These are phyloP conservation scores for Grammothele lineata DNA, from an alignment of 768 basidiomycete genomes.

Conservation along the genomic window DNA sequence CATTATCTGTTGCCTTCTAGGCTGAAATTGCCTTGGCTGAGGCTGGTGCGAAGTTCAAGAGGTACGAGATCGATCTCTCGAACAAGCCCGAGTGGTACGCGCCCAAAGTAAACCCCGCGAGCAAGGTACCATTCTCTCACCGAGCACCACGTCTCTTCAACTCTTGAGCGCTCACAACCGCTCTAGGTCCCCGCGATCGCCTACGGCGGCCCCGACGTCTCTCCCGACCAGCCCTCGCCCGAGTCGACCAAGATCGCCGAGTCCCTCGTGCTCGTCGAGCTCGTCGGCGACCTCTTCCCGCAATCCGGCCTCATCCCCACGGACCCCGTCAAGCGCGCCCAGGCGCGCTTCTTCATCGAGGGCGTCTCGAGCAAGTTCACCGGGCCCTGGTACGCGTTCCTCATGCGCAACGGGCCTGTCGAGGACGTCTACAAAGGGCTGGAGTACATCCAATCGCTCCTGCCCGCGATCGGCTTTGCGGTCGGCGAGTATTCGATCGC, in stretches of 20 bases:
- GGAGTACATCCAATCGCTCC: slow-evolving; percentile 44
- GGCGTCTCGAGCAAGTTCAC: slow-evolving; percentile 42
- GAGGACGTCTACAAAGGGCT: slow-evolving; percentile 39
- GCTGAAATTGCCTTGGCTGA: slow-evolving; percentile 61
- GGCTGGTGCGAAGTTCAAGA: slow-evolving; percentile 42
- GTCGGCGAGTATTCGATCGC: slow-evolving; percentile 52
- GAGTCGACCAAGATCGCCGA: slow-evolving; percentile 61
- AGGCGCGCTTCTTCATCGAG: slow-evolving; percentile 62
- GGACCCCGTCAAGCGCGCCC: slow-evolving; percentile 53
- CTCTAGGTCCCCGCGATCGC: slow-evolving; percentile 56
- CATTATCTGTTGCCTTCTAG: too few species aligned
- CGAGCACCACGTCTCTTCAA: too few species aligned
- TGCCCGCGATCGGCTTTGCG: slow-evolving; percentile 45
- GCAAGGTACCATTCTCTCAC: slow-evolving; percentile 62
- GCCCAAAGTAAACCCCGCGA: slow-evolving; percentile 58
- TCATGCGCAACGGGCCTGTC: slow-evolving; percentile 36
- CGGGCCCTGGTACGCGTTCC: slow-evolving; percentile 34
- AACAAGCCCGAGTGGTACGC: slow-evolving; percentile 73
- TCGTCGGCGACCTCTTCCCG: slow-evolving; percentile 58
- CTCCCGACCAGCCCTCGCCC: slow-evolving; percentile 53
- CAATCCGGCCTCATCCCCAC: slow-evolving; percentile 45
- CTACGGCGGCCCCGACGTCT: slow-evolving; percentile 55
- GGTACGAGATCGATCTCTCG: slow-evolving; percentile 53
- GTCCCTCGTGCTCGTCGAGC: slow-evolving; percentile 62
- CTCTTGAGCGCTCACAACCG: too few species aligned